Percentiles rank a stretch among this genome's conserved stretches.
phyloP scores from a whole-genome alignment of 805 yeast species.

The Cyberlindnera mississippiensis region DNA sequence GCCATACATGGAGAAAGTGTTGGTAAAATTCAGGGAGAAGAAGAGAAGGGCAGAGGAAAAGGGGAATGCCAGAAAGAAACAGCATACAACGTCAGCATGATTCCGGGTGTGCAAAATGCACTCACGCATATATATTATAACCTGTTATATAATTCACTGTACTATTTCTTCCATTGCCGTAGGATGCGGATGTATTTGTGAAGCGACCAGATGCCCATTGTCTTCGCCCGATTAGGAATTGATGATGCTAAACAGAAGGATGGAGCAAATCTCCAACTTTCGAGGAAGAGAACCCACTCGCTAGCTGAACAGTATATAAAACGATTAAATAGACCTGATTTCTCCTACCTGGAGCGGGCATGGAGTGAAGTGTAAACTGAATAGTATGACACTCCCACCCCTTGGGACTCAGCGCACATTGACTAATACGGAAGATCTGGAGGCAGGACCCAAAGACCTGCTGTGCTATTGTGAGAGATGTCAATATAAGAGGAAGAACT shows the following conservation, averaged over 20 bases:
- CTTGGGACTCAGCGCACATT: background rate
- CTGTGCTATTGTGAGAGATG: constrained; percentile 23
- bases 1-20: constrained; percentile 62
- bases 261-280: background rate
- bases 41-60: constrained; percentile 16
- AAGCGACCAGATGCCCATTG: constrained; percentile 11
- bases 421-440: constrained; percentile 1
- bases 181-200: background rate
- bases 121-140: background rate
- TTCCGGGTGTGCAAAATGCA: background rate
- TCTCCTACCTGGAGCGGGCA: no score
- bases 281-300: no score
- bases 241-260: background rate
- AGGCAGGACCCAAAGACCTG: constrained; percentile 13
- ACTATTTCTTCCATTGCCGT: background rate
- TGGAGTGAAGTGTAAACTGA: no score
- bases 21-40: constrained; percentile 42
- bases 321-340: background rate
- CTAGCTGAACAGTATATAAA: no score
- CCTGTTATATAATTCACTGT: no score
- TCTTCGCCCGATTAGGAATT: constrained; percentile 19
- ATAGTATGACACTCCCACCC: background rate
- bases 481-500: constrained; percentile 11
- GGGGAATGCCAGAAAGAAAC: background rate
- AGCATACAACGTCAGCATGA: background rate